These are phyloP conservation scores for Ophiostoma ulmi DNA, from an alignment of 2,329 filamentous ascomycete species.

Conservation along the genomic window DNA sequence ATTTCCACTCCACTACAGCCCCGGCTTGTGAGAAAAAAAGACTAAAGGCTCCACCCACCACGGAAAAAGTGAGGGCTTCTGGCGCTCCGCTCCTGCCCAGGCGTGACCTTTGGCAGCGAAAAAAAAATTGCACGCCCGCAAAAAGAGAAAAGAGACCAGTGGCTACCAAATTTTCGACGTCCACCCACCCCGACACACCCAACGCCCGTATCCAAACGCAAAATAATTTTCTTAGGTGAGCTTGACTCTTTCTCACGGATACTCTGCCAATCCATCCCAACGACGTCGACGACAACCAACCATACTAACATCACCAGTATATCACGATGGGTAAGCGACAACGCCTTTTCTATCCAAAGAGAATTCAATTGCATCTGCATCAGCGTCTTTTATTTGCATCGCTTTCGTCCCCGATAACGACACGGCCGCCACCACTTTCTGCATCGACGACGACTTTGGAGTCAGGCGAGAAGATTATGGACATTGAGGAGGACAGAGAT, in stretches of 20 bases:
- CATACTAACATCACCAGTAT: conserved; percentile 23
- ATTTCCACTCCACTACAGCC: conserved; percentile 11
- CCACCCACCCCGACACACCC: conserved; percentile 22
- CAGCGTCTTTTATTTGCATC: not conserved
- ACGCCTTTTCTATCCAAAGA: not conserved
- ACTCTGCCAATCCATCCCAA: conserved; percentile 19
- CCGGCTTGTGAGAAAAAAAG: conserved; percentile 1
- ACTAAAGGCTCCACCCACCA: conserved; percentile 11
- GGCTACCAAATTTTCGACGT: conserved; percentile 26
- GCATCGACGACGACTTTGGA: conserved; percentile 15
- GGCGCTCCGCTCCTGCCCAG: conserved; percentile 10
- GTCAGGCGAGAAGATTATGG: not conserved
- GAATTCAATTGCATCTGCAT: not conserved
- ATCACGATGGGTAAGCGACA: conserved; percentile 17
- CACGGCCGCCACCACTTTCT: not conserved
- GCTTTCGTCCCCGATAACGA: not conserved
- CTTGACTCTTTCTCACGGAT: conserved; percentile 16
- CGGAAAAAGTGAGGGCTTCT: conserved; percentile 22
- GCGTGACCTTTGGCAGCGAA: conserved; percentile 15
- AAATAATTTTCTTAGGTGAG: conserved; percentile 29
- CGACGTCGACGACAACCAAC: conserved; percentile 31
- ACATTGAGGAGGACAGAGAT: conserved; percentile 4
- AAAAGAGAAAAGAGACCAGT: conserved; percentile 8
- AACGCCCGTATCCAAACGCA: conserved; percentile 24
- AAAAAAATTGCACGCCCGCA: conserved; percentile 25